These are phyloP conservation scores for Trichosanthes truncata DNA, from an alignment of 306 rosid species.

Conservation along the genomic window DNA sequence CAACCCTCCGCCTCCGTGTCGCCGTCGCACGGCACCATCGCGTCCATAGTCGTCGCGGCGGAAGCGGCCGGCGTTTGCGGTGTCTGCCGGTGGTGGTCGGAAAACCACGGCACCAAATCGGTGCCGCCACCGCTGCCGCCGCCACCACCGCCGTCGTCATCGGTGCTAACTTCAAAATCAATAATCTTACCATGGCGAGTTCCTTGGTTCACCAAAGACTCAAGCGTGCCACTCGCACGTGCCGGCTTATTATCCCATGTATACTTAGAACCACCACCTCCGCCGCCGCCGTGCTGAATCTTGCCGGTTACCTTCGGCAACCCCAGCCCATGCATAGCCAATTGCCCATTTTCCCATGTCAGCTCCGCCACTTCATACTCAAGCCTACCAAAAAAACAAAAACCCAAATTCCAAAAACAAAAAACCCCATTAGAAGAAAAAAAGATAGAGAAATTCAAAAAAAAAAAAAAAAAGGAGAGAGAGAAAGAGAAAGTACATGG, in stretches of 20 bases:
- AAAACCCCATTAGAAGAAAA: background rate
- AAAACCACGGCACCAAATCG: constrained; percentile 39
- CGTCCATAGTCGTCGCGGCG: constrained; percentile 44
- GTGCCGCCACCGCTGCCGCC: background rate
- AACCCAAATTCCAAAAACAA: background rate
- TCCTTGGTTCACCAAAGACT: constrained; percentile 81
- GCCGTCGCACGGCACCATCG: constrained; percentile 58
- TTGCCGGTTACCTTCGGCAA: constrained; percentile 38
- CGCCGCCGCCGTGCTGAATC: background rate
- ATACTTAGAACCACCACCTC: constrained; percentile 18
- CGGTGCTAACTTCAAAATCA: background rate
- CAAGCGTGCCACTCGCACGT: constrained; percentile 69
- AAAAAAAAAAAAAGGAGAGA: background rate
- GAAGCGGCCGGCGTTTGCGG: constrained; percentile 1
- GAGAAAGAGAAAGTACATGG: constrained; percentile 30
- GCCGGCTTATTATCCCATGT: constrained; percentile 86
- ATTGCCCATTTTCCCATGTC: constrained; percentile 88
- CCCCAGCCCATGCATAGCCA: constrained; percentile 77
- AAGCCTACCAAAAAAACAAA: constrained; percentile 29
- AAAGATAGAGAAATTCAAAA: background rate
- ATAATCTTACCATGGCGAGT: constrained; percentile 21
- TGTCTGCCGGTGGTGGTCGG: constrained; percentile 11
- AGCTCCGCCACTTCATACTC: constrained; percentile 80
- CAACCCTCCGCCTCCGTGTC: constrained; percentile 2
- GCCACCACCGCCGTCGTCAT: background rate